phyloP scores from a whole-genome alignment of 148 eudicot species.

The Rhododendron molle region DNA sequence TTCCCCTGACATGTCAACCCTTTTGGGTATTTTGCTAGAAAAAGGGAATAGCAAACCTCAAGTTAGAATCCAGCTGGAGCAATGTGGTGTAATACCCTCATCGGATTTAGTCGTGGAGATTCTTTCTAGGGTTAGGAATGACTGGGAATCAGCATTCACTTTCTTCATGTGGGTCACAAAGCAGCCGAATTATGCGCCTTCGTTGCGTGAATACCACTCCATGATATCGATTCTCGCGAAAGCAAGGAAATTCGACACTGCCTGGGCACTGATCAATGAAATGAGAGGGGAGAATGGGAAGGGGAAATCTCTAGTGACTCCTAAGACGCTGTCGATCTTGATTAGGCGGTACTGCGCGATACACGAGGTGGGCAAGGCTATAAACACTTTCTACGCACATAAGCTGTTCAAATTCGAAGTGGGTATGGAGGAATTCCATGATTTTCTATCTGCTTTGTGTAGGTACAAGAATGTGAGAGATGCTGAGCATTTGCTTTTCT shows the following conservation, averaged over 20 bases:
- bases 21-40: slow-evolving; percentile 35
- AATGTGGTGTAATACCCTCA: slow-evolving; percentile 47
- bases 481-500: slow-evolving; percentile 77
- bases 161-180: slow-evolving; percentile 81
- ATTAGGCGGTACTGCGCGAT: slow-evolving; percentile 69
- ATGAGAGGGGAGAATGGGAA: slow-evolving; percentile 40
- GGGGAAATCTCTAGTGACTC: slow-evolving; percentile 43
- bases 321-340: slow-evolving; percentile 73
- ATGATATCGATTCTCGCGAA: slow-evolving; percentile 80
- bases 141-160: slow-evolving; percentile 77
- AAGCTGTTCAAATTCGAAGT: slow-evolving; percentile 51
- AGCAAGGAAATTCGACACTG: slow-evolving; percentile 77
- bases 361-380: slow-evolving; percentile 75
- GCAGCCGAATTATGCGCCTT: slow-evolving; percentile 51
- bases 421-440: slow-evolving; percentile 71
- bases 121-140: slow-evolving; percentile 53
- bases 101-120: slow-evolving; percentile 52
- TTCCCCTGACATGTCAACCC: slow-evolving; percentile 31
- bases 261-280: slow-evolving; percentile 75
- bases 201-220: slow-evolving; percentile 57
- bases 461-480: slow-evolving; percentile 89
- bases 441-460: slow-evolving; percentile 72
- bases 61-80: slow-evolving; percentile 48
- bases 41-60: slow-evolving; percentile 20
- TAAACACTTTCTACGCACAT: slow-evolving; percentile 69